phyloP scores from a whole-genome alignment of 2,329 filamentous ascomycete species.

The Talaromyces atroroseus region DNA sequence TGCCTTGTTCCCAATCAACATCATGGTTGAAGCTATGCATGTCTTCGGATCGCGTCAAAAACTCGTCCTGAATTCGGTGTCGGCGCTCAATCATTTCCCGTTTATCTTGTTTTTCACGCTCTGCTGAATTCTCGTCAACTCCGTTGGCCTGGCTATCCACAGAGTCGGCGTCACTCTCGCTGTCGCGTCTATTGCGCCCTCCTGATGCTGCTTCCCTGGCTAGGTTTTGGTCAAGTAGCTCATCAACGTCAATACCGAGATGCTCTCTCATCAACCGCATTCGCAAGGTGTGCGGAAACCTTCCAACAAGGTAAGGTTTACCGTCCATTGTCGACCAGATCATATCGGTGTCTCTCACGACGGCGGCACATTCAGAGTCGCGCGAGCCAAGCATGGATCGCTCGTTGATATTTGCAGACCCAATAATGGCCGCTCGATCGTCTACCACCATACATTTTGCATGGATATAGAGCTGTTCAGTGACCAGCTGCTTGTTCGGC shows the following conservation, averaged over 20 bases:
- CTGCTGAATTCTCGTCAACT: slow-evolving; percentile 26
- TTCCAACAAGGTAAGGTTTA: slow-evolving; percentile 79
- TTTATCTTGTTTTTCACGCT: slow-evolving; percentile 35
- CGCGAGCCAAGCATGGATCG: slow-evolving; percentile 87
- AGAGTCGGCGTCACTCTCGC: slow-evolving; percentile 32
- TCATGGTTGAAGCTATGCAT: slow-evolving; percentile 71
- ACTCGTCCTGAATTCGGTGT: slow-evolving; percentile 50
- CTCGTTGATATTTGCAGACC: slow-evolving; percentile 98
- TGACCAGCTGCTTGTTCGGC: slow-evolving; percentile 73
- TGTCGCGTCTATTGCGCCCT: slow-evolving; percentile 54
- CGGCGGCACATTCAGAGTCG: slow-evolving; percentile 85
- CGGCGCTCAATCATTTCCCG: slow-evolving; percentile 39
- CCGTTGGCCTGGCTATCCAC: slow-evolving; percentile 18
- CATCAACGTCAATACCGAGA: slow-evolving; percentile 89
- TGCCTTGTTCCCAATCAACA: slow-evolving; percentile 56
- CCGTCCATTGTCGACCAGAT: slow-evolving; percentile 88
- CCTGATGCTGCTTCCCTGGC: slow-evolving; percentile 55
- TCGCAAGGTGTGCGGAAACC: slow-evolving; percentile 87
- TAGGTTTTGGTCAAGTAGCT: slow-evolving; percentile 74
- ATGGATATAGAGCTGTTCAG: slow-evolving; percentile 96
- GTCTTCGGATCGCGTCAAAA: slow-evolving; percentile 51
- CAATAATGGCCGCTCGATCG: slow-evolving; percentile 86
- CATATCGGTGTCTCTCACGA: slow-evolving; percentile 90
- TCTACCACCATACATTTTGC: slow-evolving; percentile 96
- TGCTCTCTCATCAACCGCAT: slow-evolving; percentile 96